Evolutionary conservation across 2,329 filamentous ascomycete species (phyloP).

Genomic region (Epicoccum nigrum): DNA sequence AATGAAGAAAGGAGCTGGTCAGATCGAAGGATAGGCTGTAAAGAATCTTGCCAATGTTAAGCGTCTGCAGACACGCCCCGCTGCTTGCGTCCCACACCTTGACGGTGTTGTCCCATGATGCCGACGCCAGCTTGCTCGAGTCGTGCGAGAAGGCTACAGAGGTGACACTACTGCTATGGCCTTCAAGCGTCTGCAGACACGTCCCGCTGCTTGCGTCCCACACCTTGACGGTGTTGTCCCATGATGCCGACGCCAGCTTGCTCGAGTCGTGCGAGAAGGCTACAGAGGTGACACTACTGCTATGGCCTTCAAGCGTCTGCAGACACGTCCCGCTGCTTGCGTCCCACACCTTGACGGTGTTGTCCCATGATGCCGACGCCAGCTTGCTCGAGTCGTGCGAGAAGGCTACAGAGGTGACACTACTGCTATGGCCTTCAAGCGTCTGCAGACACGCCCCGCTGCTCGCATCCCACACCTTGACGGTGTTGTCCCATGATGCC

Average conservation of each 20-base stretch:
- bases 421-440: constrained; percentile 3
- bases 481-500: constrained; percentile 20
- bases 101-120: constrained; percentile 12
- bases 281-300: constrained; percentile 17
- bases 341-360: constrained; percentile 9
- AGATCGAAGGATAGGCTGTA: too few relatives aligned
- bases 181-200: neutral
- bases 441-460: neutral
- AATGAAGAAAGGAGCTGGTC: too few relatives aligned
- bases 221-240: neutral
- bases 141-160: constrained; percentile 33
- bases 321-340: constrained; percentile 7
- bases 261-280: constrained; percentile 32
- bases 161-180: neutral
- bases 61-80: neutral
- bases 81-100: neutral
- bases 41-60: too few relatives aligned
- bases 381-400: too few relatives aligned
- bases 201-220: too few relatives aligned
- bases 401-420: too few relatives aligned
- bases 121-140: constrained; percentile 26
- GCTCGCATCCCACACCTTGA: constrained; percentile 27
- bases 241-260: constrained; percentile 29
- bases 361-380: too few relatives aligned
- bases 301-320: constrained; percentile 18